Percentiles rank a stretch among this genome's conserved stretches.
phyloP scores from a whole-genome alignment of 1,284 basidiomycete species.

The Agroathelia rolfsii region DNA sequence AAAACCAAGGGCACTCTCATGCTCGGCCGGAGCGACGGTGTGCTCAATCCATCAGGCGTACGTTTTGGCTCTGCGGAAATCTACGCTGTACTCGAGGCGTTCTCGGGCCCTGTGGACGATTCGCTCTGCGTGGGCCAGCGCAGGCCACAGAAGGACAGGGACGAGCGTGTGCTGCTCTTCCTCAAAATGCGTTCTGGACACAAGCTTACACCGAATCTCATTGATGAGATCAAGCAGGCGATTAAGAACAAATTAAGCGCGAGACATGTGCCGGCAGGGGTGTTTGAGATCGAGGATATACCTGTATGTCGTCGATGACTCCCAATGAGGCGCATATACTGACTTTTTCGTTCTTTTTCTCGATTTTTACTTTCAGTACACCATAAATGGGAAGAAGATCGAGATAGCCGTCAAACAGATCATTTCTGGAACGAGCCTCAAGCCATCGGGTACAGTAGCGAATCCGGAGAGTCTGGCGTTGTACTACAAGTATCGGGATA shows the following conservation, averaged over 20 bases:
- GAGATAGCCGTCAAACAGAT: conserved; percentile 70
- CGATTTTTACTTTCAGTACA: conserved; percentile 36
- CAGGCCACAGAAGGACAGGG: conserved; percentile 56
- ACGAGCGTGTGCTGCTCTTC: conserved; percentile 83
- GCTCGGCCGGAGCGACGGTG: conserved; percentile 59
- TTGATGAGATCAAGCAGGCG: conserved; percentile 41
- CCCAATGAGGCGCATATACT: conserved; percentile 2
- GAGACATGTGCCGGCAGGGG: conserved; percentile 62
- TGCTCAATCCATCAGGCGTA: conserved; percentile 78
- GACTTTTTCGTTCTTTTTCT: conserved; percentile 1
- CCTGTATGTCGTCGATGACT: conserved; percentile 38
- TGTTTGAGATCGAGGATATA: conserved; percentile 53
- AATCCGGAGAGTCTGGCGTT: conserved; percentile 54
- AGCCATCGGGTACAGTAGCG: conserved; percentile 59
- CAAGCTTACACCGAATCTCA: conserved; percentile 37
- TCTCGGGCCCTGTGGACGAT: conserved; percentile 52
- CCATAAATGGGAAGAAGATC: conserved; percentile 65
- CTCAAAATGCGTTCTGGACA: conserved; percentile 59
- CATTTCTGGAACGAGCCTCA: conserved; percentile 47
- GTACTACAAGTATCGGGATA: conserved; percentile 51
- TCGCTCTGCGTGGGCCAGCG: conserved; percentile 77
- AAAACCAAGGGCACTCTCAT: conserved; percentile 51
- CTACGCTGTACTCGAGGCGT: conserved; percentile 68
- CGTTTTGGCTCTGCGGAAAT: conserved; percentile 86
- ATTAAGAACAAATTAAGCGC: conserved; percentile 63